A percentile compares a stretch with the other conserved stretches of the same genome.
Conservation (phyloP, 2,329 filamentous ascomycete genomes). For the Magnaporthiopsis rhizophila region DNA sequence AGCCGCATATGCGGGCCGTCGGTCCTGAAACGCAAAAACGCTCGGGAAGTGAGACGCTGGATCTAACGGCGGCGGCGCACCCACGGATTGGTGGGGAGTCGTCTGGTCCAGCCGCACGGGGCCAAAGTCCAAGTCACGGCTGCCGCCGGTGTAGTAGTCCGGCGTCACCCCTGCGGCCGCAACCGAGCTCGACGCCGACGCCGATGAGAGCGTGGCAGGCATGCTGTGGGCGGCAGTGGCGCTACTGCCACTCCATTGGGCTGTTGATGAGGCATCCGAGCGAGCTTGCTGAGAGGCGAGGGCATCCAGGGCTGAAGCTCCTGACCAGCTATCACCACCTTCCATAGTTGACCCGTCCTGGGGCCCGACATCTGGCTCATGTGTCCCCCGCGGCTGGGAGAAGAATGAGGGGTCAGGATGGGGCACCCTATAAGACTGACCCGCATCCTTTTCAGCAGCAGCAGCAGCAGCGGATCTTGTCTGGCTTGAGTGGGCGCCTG, state of each 20-base stretch:
- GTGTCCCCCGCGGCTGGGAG: not conserved
- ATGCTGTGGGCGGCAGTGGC: not conserved
- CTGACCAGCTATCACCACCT: slow-evolving; percentile 5
- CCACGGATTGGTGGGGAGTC: slow-evolving; percentile 1
- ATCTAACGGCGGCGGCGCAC: not conserved
- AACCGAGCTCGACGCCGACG: not conserved
- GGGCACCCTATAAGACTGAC: slow-evolving; percentile 9
- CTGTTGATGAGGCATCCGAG: slow-evolving; percentile 4
- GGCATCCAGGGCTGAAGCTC: not conserved
- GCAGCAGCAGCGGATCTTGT: slow-evolving; percentile 12
- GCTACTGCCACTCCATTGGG: not conserved
- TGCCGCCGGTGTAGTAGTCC: not conserved
- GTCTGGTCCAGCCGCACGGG: not conserved
- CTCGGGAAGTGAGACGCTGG: slow-evolving; percentile 18
- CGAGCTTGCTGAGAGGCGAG: not conserved
- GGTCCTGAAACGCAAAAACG: slow-evolving; percentile 35
- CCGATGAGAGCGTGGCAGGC: not conserved
- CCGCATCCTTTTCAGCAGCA: slow-evolving; percentile 10
- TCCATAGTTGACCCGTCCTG: slow-evolving; percentile 8
- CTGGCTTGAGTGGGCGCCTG: slow-evolving; percentile 8
- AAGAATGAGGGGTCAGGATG: slow-evolving; percentile 8
- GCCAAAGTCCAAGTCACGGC: not conserved
- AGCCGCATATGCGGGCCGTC: slow-evolving; percentile 23
- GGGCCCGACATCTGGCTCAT: slow-evolving; percentile 11
- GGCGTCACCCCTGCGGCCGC: not conserved